Conservation (phyloP, 1,284 basidiomycete species). For the Papiliotrema fonsecae region DNA sequence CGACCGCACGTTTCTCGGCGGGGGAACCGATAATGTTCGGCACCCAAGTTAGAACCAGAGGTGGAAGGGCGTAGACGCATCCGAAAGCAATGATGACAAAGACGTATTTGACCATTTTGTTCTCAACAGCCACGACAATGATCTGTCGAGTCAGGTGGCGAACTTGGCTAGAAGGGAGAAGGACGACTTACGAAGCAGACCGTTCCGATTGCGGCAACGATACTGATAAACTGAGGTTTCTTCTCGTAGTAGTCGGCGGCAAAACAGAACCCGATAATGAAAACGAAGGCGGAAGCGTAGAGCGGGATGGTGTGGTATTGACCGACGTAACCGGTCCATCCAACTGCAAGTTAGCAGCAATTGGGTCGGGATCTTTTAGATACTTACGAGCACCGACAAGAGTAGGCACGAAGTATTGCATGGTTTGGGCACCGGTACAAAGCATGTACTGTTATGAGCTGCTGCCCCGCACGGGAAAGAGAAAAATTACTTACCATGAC, state of each 20-base stretch:
- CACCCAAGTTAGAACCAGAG: constrained; percentile 48
- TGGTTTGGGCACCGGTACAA: constrained; percentile 49
- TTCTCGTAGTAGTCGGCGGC: constrained; percentile 48
- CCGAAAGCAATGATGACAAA: constrained; percentile 52
- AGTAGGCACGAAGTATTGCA: constrained; percentile 52
- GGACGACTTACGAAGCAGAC: constrained; percentile 39
- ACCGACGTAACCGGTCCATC: constrained; percentile 44
- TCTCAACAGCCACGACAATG: constrained; percentile 41
- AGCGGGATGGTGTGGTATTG: constrained; percentile 53
- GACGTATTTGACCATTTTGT: constrained; percentile 46
- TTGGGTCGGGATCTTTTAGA: background rate
- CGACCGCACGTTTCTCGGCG: constrained; percentile 48
- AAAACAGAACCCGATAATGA: constrained; percentile 49
- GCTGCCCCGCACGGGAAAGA: constrained; percentile 1
- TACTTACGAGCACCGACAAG: constrained; percentile 34
- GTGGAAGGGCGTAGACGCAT: constrained; percentile 49
- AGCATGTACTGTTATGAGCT: constrained; percentile 34
- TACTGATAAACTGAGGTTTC: constrained; percentile 45
- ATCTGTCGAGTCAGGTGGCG: constrained; percentile 11
- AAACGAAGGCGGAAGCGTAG: constrained; percentile 44
- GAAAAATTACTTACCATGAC: constrained; percentile 28
- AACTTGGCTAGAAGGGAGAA: background rate
- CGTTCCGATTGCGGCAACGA: constrained; percentile 32
- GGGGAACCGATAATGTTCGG: constrained; percentile 44
- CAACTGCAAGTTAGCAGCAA: constrained; percentile 18